Base-by-base conservation (phyloP, 371 early-diverging fungal species). In the Actinomortierella wolfii region DNA sequence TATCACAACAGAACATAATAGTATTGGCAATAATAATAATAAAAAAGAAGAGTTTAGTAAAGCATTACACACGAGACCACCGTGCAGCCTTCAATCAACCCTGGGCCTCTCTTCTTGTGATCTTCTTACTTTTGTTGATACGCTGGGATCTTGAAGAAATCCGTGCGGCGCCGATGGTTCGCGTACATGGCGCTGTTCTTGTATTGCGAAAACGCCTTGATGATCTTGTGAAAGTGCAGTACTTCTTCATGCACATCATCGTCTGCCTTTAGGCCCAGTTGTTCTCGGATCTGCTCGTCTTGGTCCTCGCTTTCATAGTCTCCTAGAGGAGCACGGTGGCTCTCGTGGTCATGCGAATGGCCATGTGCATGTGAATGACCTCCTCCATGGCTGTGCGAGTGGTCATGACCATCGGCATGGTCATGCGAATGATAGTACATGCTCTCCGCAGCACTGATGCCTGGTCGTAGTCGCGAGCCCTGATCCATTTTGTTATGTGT, bases 181-280 rank as follows among this genome's bases (percentile, higher is more conserved):
- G 83, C 78, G 25, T 84, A 82, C 21, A 91, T 79, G 1, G 89
- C 77, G 62, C 87, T 86, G 14, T 79, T 61, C 59, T 84, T 85
- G 78, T 95, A 95, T 49, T 83, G 81, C 42, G 85, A 76, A 60
- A 91, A 91, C 1, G 92, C 89, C 28, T 84, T 81, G 52, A 92
- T 66, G 15, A 92, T 88, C 45, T 88, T 87, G 23, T 79, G 76
- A 54, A 88, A 83, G 57, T 85, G 86, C 39, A 76, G 49, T 18
- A 68, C 53, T 29, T 83, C 83, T 34, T 76, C 76, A 39, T 69
- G 61, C 11, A 62, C 56, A 24, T 69, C 76, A 8, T 77, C 66
- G 2, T 71, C 64, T 15, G 53, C 44, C 3, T 50, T 64, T 3
- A 26, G 45, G 1, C 48, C 45, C 21, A 46, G 17, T 43, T 44